Evolutionary conservation across 176 grass and related monocot species (phyloP), one percentile per base, ranked within the genome.

Genomic region (Alopecurus myosuroides): DNA sequence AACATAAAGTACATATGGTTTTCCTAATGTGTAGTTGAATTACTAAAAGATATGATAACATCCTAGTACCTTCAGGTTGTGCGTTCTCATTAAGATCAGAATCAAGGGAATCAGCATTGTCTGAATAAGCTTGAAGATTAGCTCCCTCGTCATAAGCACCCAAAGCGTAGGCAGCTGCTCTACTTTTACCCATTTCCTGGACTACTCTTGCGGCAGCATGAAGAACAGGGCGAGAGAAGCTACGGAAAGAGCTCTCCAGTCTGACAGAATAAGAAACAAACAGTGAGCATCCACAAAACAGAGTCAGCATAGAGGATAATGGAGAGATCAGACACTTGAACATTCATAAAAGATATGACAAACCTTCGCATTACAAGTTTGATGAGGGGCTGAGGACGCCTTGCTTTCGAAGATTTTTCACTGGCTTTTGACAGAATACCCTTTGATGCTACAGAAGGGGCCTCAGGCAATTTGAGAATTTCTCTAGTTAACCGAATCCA

Each of bases 181-280:
- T 96, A 90, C 97, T 99, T 88, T 94, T 99, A 31, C 97, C 97
- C 97, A 99, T 99, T 90, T 99, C 97, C 80, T 96, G 97, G 80
- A 99, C 97, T 66, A 99, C 93, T 88, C 97, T 96, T 76, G 97
- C 93, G 42, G 97, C 93, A 81, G 97, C 89, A 88, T 99, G 93
- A 87, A 99, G 89, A 74, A 94, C 93, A 49, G 97, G 97, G 39
- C 97, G 93, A 83, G 97, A 96, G 83, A 92, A 99, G 90, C 89
- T 96, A 78, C 97, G 89, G 84, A 99, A 99, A 85, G 97, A 99
- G 84, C 93, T 96, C 79, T 99, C 97, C 75, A 99, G 83, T 76
- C 95, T 98, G 78, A 82, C 10, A 85, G 66, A 83, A 86, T 75
- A 77, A 56, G 35, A 75, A 57, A 81, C 19, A 88, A 18, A 82